phyloP scores from a whole-genome alignment of 192 early-diverging fungal species.

The Funneliformis geosporum region DNA sequence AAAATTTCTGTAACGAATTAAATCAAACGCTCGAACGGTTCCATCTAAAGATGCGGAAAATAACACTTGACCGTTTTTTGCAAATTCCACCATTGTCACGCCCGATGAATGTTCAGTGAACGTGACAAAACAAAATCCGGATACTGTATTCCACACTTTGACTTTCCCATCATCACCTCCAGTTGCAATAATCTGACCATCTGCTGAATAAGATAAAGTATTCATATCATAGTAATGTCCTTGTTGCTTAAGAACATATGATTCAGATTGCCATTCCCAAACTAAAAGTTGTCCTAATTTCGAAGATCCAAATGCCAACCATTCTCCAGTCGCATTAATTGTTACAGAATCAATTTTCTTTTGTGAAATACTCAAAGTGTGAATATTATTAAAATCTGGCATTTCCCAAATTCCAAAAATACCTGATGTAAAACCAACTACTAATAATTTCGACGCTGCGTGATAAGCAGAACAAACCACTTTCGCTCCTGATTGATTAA shows the following conservation, averaged over 20 bases:
- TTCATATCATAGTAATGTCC: conserved; percentile 96
- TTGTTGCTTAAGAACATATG: conserved; percentile 98
- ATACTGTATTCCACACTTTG: conserved; percentile 95
- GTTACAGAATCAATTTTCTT: conserved; percentile 86
- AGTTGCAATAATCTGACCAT: conserved; percentile 93
- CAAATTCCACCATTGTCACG: conserved; percentile 84
- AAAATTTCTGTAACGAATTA: conserved; percentile 98
- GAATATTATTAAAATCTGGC: conserved; percentile 90
- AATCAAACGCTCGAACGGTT: conserved; percentile 97
- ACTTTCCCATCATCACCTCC: conserved; percentile 97
- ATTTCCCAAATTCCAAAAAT: conserved; percentile 99
- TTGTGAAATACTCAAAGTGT: conserved; percentile 94
- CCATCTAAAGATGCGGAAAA: conserved; percentile 96
- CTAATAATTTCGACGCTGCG: conserved; percentile 66
- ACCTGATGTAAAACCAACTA: conserved; percentile 90
- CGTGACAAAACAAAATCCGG: conserved; percentile 98
- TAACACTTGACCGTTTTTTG: conserved; percentile 89
- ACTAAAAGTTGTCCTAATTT: conserved; percentile 94
- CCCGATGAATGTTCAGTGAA: conserved; percentile 89
- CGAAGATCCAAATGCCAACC: conserved; percentile 94
- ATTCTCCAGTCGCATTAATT: conserved; percentile 91
- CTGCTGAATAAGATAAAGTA: conserved; percentile 83
- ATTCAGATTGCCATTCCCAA: conserved; percentile 99
- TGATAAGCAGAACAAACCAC: conserved; percentile 84
- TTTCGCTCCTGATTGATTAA: conserved; percentile 75